Percentiles rank a stretch among this genome's conserved stretches.
phyloP scores from a whole-genome alignment of 495 filamentous ascomycete genomes.

The Penicillium mononematosum region DNA sequence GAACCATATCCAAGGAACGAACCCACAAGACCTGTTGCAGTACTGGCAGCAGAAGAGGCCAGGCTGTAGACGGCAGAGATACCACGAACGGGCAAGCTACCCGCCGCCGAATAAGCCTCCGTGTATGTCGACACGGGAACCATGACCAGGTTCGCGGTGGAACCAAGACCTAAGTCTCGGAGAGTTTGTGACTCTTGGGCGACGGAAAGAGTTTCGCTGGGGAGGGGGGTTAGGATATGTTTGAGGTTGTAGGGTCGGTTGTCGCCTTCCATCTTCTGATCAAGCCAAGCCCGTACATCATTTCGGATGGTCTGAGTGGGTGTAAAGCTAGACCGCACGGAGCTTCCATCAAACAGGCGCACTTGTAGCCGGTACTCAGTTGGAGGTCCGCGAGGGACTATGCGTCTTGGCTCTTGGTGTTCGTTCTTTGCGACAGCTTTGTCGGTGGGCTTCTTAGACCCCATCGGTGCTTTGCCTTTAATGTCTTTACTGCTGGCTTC shows the following conservation, averaged over 20 bases:
- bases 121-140: conserved; percentile 63
- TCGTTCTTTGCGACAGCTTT: conserved; percentile 11
- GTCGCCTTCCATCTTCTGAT: conserved; percentile 49
- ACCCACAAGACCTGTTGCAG: conserved; percentile 52
- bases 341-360: conserved; percentile 80
- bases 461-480: conserved; percentile 11
- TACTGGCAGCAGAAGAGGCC: conserved; percentile 41
- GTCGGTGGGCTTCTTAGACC: conserved; percentile 19
- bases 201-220: conserved; percentile 68
- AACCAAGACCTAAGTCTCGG: conserved; percentile 63
- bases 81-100: conserved; percentile 45
- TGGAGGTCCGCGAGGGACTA: conserved; percentile 28
- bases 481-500: not conserved
- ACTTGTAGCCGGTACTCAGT: conserved; percentile 67
- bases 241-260: conserved; percentile 75
- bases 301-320: conserved; percentile 59
- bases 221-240: conserved; percentile 74
- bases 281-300: conserved; percentile 77
- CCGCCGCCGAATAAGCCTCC: conserved; percentile 54
- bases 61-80: conserved; percentile 45
- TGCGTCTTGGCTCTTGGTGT: conserved; percentile 15
- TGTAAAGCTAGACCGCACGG: conserved; percentile 68
- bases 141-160: conserved; percentile 80
- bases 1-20: conserved; percentile 55
- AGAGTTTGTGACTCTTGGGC: conserved; percentile 71